Evolutionary conservation across 495 filamentous ascomycete genomes (phyloP), one percentile per base, ranked within the genome.

Genomic region (Lichina pygmaea): DNA sequence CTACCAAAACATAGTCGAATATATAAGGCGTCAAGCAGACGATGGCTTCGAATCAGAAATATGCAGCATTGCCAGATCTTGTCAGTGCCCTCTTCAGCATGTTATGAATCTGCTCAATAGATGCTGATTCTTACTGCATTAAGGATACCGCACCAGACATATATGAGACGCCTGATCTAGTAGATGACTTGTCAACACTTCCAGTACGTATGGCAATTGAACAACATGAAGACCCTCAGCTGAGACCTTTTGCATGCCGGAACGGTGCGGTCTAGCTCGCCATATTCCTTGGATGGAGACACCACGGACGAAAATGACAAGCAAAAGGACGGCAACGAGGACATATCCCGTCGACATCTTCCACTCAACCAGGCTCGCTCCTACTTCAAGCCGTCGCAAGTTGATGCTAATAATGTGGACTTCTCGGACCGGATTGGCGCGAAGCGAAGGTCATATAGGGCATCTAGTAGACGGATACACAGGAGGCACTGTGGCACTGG

Each of bases 101-200:
- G 41, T 42, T 34, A 49, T 33, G 13, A 38, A 43, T 34, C 5
- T 15, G 4, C 24, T 24, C 1, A 4, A 24, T n/a, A 10, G 36
- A 16, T 17, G 34, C 44, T 46, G 34, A 47, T 33, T 24, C 17
- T 7, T 16, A 6, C 34, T 34, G n/a, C 30, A n/a, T 34, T 10
- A 49, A 89, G 83, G 86, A 94, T 56, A 75, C 73, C 24, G 81
- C 84, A 24, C 86, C 85, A 58, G 86, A 93, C 55, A 78, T 91
- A 53, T 94, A 94, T 63, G 86, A 93, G 62, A 93, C 86, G 42
- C 86, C 86, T 53, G 83, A 89, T 48, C 64, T 93, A 51, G 82
- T 73, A 24, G 82, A 93, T 53, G 86, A 89, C 56, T 76, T 68
- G 44, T 92, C 83, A 31, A 94, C 85, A 36, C 57, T 82, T 47